A percentile compares a stretch with the other conserved stretches of the same genome.
Conservation (phyloP, 768 basidiomycete species). For the Dioszegia hungarica region DNA sequence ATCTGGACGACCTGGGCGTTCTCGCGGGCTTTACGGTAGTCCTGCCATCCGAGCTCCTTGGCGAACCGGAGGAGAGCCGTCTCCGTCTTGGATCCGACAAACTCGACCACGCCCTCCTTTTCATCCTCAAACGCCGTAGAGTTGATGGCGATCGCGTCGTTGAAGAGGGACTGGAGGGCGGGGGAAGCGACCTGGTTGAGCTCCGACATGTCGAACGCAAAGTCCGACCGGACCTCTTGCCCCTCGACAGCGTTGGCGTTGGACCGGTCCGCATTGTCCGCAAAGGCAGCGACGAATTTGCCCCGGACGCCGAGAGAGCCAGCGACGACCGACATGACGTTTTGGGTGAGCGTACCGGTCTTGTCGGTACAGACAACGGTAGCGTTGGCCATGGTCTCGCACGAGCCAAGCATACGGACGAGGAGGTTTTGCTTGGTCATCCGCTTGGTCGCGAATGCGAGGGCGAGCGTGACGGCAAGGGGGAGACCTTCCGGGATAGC, state of each 20-base stretch:
- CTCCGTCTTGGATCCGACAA: conserved; percentile 94
- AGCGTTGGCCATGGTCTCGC: conserved; percentile 98
- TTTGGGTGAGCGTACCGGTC: conserved; percentile 75
- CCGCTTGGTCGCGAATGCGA: conserved; percentile 96
- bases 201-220: conserved; percentile 73
- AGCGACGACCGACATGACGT: conserved; percentile 92
- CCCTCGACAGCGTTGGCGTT: conserved; percentile 61
- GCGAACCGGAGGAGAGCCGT: conserved; percentile 82
- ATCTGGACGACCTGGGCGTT: conserved; percentile 65
- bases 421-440: conserved; percentile 94
- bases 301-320: conserved; percentile 89
- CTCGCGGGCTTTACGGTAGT: conserved; percentile 66
- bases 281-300: conserved; percentile 79
- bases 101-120: conserved; percentile 57
- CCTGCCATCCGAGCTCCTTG: conserved; percentile 69
- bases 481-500: conserved; percentile 91
- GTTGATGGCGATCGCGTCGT: conserved; percentile 81
- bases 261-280: conserved; percentile 65
- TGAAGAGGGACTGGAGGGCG: conserved; percentile 64
- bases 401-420: conserved; percentile 90
- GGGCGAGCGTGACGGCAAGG: conserved; percentile 88
- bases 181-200: conserved; percentile 64
- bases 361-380: conserved; percentile 63
- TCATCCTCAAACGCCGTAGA: conserved; percentile 82
- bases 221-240: conserved; percentile 56